Evolutionary conservation across 2,329 filamentous ascomycete species (phyloP).

Genomic region (Fusarium chuoi): DNA sequence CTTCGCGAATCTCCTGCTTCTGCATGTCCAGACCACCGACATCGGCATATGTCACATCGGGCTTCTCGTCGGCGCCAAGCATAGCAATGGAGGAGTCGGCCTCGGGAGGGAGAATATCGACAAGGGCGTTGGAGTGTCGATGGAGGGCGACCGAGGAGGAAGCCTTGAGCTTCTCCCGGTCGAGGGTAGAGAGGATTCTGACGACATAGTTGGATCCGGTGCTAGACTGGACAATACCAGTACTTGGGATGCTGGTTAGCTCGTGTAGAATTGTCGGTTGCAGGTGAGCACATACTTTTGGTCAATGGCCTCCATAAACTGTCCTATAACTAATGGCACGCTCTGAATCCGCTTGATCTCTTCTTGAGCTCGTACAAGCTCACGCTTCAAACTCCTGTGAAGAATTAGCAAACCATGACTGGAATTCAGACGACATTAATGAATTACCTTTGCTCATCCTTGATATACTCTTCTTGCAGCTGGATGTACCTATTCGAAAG

Average conservation of each 20-base stretch:
- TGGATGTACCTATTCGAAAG: constrained; percentile 79
- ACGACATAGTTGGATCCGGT: constrained; percentile 99
- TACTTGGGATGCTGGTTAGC: constrained; percentile 64
- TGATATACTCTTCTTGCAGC: constrained; percentile 99
- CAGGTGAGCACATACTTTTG: constrained; percentile 77
- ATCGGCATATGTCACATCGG: constrained; percentile 96
- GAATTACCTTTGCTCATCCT: constrained; percentile 92
- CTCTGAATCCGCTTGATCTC: constrained; percentile 99
- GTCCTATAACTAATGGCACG: constrained; percentile 95
- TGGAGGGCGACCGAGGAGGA: constrained; percentile 97
- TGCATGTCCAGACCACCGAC: constrained; percentile 99
- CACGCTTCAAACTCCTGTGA: constrained; percentile 88
- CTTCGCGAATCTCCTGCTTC: constrained; percentile 98
- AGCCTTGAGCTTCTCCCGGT: constrained; percentile 97
- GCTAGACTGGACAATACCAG: constrained; percentile 97
- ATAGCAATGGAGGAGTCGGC: constrained; percentile 99
- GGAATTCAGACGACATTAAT: background rate
- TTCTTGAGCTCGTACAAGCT: constrained; percentile 96
- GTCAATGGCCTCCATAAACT: constrained; percentile 99
- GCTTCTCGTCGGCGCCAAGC: constrained; percentile 96
- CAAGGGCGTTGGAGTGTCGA: constrained; percentile 96
- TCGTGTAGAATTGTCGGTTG: background rate
- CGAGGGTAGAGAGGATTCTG: constrained; percentile 95
- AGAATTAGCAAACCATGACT: constrained; percentile 24
- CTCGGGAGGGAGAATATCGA: constrained; percentile 98